Evolutionary conservation across 148 eudicot species (phyloP), one percentile per base, ranked within the genome.

Genomic region (Arbutus unedo): DNA sequence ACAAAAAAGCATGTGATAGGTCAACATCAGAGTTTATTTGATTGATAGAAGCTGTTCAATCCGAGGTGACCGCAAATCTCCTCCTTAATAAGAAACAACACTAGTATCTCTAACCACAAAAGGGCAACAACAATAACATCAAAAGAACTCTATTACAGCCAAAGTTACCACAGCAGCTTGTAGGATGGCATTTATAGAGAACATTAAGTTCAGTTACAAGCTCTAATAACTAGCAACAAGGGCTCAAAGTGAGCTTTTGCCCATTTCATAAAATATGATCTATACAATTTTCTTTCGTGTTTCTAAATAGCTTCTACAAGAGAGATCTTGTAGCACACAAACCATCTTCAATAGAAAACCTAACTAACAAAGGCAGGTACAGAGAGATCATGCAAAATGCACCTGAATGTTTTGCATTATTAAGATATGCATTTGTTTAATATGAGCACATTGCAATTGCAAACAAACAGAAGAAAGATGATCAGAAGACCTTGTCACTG

Each of bases 401-500:
- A 53, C n/a, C n/a, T 8, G 3, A 55, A 38, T 31, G 49, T 77
- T n/a, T 77, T 5, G 6, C 64, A 77, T 14, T 77, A 77, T 48
- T 55, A 31, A 53, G 25, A 55, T 55, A 5, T 54, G 47, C 47
- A 16, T 56, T 44, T 56, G 6, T 41, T 14, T 19, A 78, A 18
- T 19, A 78, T 45, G 8, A 19, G 18, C 43, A 57, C 57, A 4
- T 60, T 78, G 6, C 49, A 4, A 2, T 25, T 64, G 9, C 41
- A 43, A 18, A 57, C 16, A 16, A 13, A n/a, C 19, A 3, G 6
- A 56, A 19, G 31, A 78, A 44, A 57, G 50, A n/a, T 57, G 19
- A 43, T 41, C 31, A 18, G 68, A 78, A 78, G 68, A 78, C 92
- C 89, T 49, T 15, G n/a, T n/a, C n/a, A n/a, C n/a, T n/a, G n/a